A percentile compares a stretch with the other conserved stretches of the same genome.
Conservation (phyloP, 2,329 filamentous ascomycete species). For the Ceratocystis huliohia region DNA sequence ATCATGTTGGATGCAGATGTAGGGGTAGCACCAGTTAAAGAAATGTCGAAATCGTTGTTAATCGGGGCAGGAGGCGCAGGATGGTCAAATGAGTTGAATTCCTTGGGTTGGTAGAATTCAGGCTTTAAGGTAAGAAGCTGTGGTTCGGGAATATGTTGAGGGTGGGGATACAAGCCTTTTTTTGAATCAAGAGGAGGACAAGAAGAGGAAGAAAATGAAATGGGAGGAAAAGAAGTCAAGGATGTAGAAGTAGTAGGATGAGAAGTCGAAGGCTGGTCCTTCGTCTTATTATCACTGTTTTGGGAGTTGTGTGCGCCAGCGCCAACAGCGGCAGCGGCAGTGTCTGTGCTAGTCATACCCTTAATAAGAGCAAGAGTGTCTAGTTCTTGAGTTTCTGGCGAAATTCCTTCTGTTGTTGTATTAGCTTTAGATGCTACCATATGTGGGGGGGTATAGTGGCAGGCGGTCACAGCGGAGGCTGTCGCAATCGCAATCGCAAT, state of each 20-base stretch:
- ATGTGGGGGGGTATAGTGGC: constrained; percentile 3
- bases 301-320: not conserved
- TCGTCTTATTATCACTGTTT: constrained; percentile 18
- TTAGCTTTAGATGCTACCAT: not conserved
- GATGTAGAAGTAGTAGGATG: constrained; percentile 14
- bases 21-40: constrained; percentile 8
- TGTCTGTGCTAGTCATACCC: constrained; percentile 14
- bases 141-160: constrained; percentile 15
- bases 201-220: constrained; percentile 18
- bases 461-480: constrained; percentile 9
- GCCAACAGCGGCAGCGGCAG: constrained; percentile 4
- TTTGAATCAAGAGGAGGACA: constrained; percentile 13
- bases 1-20: constrained; percentile 35
- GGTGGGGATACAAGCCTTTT: constrained; percentile 17
- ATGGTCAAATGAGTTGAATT: constrained; percentile 20
- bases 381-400: constrained; percentile 4
- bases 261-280: constrained; percentile 9
- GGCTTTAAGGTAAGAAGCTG: constrained; percentile 18
- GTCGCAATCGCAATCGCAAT: constrained; percentile 7
- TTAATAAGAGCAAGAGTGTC: constrained; percentile 1
- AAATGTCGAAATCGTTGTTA: constrained; percentile 15
- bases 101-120: constrained; percentile 16
- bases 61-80: constrained; percentile 9
- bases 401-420: constrained; percentile 10
- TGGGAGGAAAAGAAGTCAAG: constrained; percentile 23